Conservation (phyloP, 2,329 filamentous ascomycete species). For the Pseudopithomyces maydicus region DNA sequence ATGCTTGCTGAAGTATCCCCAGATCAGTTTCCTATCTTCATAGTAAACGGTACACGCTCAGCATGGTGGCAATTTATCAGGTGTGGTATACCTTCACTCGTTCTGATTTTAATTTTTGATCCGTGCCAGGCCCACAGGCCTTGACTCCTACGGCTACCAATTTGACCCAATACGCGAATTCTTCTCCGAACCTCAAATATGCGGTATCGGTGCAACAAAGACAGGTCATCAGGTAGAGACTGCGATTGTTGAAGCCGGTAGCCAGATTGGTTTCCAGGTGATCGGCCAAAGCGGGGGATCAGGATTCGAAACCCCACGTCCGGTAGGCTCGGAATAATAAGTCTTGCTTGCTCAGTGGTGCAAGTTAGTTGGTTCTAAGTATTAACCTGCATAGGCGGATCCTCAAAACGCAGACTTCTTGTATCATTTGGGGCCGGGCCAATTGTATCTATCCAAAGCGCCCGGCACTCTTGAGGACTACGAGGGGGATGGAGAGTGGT, state of each 20-base stretch:
- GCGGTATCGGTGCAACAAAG: not conserved
- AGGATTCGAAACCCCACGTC: not conserved
- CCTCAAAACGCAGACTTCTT: constrained; percentile 1
- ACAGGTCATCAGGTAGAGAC: not conserved
- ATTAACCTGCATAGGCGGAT: not conserved
- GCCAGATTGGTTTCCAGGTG: constrained; percentile 5
- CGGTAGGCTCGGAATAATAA: not conserved
- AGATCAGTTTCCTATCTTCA: constrained; percentile 3
- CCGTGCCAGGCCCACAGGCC: not conserved
- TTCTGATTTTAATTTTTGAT: not conserved
- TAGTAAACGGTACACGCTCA: not conserved
- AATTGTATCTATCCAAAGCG: constrained; percentile 26
- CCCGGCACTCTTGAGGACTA: constrained; percentile 16
- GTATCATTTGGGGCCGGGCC: constrained; percentile 15
- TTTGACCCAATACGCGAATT: not conserved
- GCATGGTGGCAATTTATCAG: constrained; percentile 1
- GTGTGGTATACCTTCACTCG: not conserved
- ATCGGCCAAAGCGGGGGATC: not conserved
- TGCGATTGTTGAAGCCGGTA: not conserved
- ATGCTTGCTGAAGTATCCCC: not conserved
- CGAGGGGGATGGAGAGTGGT: constrained; percentile 25
- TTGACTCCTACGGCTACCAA: not conserved
- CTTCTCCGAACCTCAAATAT: not conserved
- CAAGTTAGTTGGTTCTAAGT: not conserved
- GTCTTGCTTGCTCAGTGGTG: not conserved